Base-by-base conservation (phyloP, 1,284 basidiomycete genomes). In the Cyathus olla region DNA sequence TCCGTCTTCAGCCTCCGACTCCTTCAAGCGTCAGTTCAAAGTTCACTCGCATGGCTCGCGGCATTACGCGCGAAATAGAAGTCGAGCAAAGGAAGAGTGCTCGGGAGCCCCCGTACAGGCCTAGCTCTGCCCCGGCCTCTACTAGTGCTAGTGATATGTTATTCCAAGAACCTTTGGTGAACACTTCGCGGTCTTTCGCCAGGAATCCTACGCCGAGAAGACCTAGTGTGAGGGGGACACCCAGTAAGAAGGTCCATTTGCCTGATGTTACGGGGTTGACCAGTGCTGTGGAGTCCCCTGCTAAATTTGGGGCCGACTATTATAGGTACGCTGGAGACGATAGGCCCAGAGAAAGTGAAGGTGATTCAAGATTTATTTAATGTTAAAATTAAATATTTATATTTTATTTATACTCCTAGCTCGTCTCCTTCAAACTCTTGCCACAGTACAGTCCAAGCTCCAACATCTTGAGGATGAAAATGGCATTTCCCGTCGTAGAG, bases 221-320 rank as follows among this genome's bases (percentile, higher is more conserved):
- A 52, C 59, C 62, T 2, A 64, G 63, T 26, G 62, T 68, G 28
- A 69, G 57, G 59, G 66, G 71, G 55, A 62, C 60, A 2, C 60
- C 68, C 13, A 61, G 51, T 27, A 62, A 69, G 13, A 66, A 78
- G 65, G 75, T 94, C 15, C 83, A 90, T 50, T 77, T 95, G 3
- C 93, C 93, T 0, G 93, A 94, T 64, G 86, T 95, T 6, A 95
- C 93, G 3, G 93, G 93, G 0, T 72, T 95, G 15, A 95, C 93
- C 0, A 90, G 83, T 51, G 92, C 90, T 0, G 87, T 94, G 13
- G 86, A 87, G 55, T 91, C 90, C 5, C 93, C 93, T 1, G 84
- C 85, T 0, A 91, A 85, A 65, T 77, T 77, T 9, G 81, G 80
- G 21, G 64, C 81, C 15, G 81, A 85, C 35, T 89, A 90, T 65